Evolutionary conservation across 208 protist species (phyloP).

Genomic region (Angomonas ambiguus): DNA sequence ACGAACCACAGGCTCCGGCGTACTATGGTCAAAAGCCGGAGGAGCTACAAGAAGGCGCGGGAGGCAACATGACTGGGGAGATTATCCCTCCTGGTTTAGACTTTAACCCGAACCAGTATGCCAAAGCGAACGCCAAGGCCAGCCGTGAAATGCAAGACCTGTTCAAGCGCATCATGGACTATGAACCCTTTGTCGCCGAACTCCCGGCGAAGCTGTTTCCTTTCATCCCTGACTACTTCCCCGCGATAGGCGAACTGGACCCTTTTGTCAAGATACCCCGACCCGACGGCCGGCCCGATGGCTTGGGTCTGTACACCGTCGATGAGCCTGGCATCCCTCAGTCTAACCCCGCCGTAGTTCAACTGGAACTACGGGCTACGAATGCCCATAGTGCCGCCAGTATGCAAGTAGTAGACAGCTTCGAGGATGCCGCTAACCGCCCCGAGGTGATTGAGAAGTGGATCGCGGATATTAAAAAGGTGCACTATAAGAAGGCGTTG

Average conservation of each 20-base stretch:
- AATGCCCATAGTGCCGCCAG: constrained; percentile 53
- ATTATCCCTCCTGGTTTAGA: constrained; percentile 4
- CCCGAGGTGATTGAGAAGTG: constrained; percentile 93
- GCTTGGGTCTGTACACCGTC: constrained; percentile 91
- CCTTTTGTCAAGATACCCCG: constrained; percentile 96
- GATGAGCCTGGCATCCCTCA: constrained; percentile 96
- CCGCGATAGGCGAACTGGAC: constrained; percentile 95
- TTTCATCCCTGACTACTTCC: constrained; percentile 98
- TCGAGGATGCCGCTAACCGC: constrained; percentile 94
- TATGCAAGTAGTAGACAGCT: constrained; percentile 87
- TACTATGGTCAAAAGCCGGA: constrained; percentile 61
- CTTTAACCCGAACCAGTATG: constrained; percentile 91
- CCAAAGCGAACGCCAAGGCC: constrained; percentile 76
- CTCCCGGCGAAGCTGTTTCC: constrained; percentile 94
- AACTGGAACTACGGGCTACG: constrained; percentile 83
- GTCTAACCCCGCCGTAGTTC: constrained; percentile 93
- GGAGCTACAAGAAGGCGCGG: constrained; percentile 40
- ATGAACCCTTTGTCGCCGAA: constrained; percentile 92
- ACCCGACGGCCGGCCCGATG: constrained; percentile 88
- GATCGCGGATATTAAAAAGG: constrained; percentile 94
- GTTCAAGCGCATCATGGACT: constrained; percentile 94
- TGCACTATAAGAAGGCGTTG: constrained; percentile 95
- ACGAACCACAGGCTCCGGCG: constrained; percentile 26
- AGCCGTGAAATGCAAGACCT: constrained; percentile 93
- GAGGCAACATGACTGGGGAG: constrained; percentile 13